Evolutionary conservation across 371 early-diverging fungal species (phyloP), one percentile per base, ranked within the genome.

Genomic region (Rhizomucor miehei): DNA sequence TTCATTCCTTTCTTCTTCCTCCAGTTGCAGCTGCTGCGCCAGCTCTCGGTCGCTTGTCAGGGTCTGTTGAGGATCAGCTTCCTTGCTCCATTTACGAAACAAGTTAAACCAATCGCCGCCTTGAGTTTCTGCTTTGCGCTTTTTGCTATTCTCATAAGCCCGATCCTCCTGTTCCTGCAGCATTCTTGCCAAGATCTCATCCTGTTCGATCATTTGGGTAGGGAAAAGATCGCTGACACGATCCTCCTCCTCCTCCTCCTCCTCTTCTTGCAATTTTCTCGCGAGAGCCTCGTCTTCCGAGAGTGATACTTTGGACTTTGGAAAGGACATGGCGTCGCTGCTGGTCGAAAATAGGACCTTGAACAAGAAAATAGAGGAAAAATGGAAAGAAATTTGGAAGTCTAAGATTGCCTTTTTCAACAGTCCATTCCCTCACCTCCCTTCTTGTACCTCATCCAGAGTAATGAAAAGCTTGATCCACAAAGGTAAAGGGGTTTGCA

Each of bases 1-100:
- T 12, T 24, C 10, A n/a, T 19, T 34, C n/a, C 20, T 44, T 47
- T 53, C 59, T 21, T 65, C 60, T 14, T 63, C 57, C 48, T 69
- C 59, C 1, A 51, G 6, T 46, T 60, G 59, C 1, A 67, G 56
- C 13, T 34, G 52, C 43, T 38, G 39, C 1, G 65, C 65, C n/a
- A 60, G 16, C 19, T 20, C 67, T 17, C 25, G 49, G 45, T 64
- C 62, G 19, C 41, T 41, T 41, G 14, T 29, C 29, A 29, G 8
- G 8, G 29, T 29, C 8, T 29, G 5, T 29, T 29, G 29, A 3
- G 29, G 29, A 29, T 29, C 29, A 29, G 8, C 8, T 5, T 8
- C 29, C 3, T 8, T 29, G 3, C 29, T 8, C 29, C 5, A 8
- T 8, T 29, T 29, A 29, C 29, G 29, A 29, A 29, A 29, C 29